Conservation (phyloP, 2,329 filamentous ascomycete genomes). For the Aulographum hederae region DNA sequence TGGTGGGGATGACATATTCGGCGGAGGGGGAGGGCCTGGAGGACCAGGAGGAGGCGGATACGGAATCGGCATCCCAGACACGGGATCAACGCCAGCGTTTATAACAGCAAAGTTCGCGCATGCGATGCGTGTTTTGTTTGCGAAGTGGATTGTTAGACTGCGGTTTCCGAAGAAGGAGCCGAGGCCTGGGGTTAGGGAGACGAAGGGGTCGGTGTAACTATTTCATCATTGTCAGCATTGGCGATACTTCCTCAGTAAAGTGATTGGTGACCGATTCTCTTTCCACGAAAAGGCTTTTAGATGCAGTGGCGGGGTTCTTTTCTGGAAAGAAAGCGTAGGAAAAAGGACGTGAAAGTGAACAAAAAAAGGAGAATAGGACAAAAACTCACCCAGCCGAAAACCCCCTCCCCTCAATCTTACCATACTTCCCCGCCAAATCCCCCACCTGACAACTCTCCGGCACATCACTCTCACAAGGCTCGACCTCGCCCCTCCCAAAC, state of each 20-base stretch:
- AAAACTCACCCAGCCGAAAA: conserved; percentile 15
- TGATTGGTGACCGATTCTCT: too few species aligned
- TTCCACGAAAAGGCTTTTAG: too few species aligned
- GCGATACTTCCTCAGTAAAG: neutral
- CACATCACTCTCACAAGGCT: conserved; percentile 36
- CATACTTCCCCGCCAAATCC: conserved; percentile 59
- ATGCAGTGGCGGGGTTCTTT: conserved; percentile 6
- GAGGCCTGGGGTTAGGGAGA: conserved; percentile 32
- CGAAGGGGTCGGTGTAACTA: conserved; percentile 37
- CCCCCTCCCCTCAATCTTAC: conserved; percentile 20
- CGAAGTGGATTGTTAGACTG: conserved; percentile 40
- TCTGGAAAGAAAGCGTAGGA: neutral
- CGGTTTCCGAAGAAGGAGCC: conserved; percentile 46
- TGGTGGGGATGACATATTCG: too few species aligned
- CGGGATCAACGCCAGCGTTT: neutral
- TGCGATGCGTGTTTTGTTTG: conserved; percentile 7
- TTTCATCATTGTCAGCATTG: conserved; percentile 5
- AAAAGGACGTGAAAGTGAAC: neutral
- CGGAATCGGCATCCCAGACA: too few species aligned
- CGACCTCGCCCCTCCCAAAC: conserved; percentile 41
- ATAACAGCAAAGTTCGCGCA: conserved; percentile 8
- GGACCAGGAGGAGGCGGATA: too few species aligned
- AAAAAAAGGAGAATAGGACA: neutral
- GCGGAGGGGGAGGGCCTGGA: too few species aligned
- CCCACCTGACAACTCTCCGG: conserved; percentile 57